A percentile compares a stretch with the other conserved stretches of the same genome.
phyloP scores from a whole-genome alignment of 352 stramenopile genomes.

The Globisporangium yorkense region DNA sequence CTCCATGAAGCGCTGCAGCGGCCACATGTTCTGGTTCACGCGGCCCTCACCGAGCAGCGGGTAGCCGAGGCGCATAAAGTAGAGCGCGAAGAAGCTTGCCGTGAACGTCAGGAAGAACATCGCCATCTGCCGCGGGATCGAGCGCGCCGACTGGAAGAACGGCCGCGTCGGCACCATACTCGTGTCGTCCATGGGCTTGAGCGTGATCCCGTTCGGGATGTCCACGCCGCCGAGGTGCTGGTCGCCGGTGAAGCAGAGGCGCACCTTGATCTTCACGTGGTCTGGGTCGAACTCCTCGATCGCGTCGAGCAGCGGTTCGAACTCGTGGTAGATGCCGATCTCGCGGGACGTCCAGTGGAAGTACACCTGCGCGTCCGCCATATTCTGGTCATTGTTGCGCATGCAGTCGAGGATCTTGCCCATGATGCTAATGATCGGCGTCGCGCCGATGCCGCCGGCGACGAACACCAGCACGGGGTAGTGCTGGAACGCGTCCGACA shows the following conservation, averaged over 20 bases:
- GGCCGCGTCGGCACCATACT: constrained; percentile 72
- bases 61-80: constrained; percentile 70
- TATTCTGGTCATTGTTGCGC: constrained; percentile 69
- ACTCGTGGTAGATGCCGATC: constrained; percentile 83
- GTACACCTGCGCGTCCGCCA: constrained; percentile 70
- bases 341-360: constrained; percentile 83
- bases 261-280: constrained; percentile 57
- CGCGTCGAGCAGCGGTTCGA: constrained; percentile 70
- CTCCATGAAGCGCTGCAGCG: constrained; percentile 75
- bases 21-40: constrained; percentile 76
- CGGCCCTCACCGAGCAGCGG: constrained; percentile 53
- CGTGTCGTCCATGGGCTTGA: constrained; percentile 80
- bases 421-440: constrained; percentile 84
- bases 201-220: constrained; percentile 64
- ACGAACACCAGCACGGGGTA: constrained; percentile 78
- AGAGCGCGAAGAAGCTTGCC: constrained; percentile 59
- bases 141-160: constrained; percentile 70
- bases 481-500: constrained; percentile 79
- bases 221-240: constrained; percentile 69
- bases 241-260: constrained; percentile 75
- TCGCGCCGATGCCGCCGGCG: constrained; percentile 84
- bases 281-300: constrained; percentile 74
- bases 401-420: constrained; percentile 82
- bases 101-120: constrained; percentile 82
- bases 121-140: constrained; percentile 58